Evolutionary conservation across 495 filamentous ascomycete genomes (phyloP), one percentile per base, ranked within the genome.

Genomic region (Cairneyella variabilis): DNA sequence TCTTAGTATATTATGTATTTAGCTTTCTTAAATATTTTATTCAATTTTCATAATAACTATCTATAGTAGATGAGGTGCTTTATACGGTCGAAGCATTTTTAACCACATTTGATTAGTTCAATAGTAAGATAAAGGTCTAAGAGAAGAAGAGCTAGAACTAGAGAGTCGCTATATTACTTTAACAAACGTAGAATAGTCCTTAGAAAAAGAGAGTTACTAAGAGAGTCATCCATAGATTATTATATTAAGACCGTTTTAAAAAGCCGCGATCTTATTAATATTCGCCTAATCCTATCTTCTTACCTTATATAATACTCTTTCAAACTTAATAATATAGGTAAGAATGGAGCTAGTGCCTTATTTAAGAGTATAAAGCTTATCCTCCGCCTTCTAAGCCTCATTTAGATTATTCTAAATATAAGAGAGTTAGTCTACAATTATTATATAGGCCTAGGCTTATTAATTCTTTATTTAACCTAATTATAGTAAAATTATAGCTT

Each of bases 281-380:
- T 45, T 21, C 3, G 21, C 11, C 42, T 45, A 45, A 21, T 25
- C 21, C 21, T 45, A 21, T 45, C 21, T 25, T 5, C 23, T 4
- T 7, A 16, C 42, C 21, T 45, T 45, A 25, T 45, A 45, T 27
- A 45, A 27, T 11, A 27, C 12, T 9, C 23, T 11, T 25, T 45
- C 21, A 21, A 45, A 45, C 12, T 25, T 4, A 7, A 9, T 8
- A 16, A 45, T 45, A 23, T 22, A 45, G 8, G 21, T 45, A 22
- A 40, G n/a, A 26, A 46, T 21, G 9, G 22, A 16, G 1, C 30
- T 9, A 17, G 22, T 46, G 22, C 43, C 25, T 46, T 46, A 21
- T 25, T 46, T 46, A 4, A 26, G 25, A 30, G 22, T 10, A 11
- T 26, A 46, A n/a, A 46, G 43, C 43, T 46, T 46, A 21, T 46